Base-by-base conservation (phyloP, 345 rosid species). In the Adansonia digitata region DNA sequence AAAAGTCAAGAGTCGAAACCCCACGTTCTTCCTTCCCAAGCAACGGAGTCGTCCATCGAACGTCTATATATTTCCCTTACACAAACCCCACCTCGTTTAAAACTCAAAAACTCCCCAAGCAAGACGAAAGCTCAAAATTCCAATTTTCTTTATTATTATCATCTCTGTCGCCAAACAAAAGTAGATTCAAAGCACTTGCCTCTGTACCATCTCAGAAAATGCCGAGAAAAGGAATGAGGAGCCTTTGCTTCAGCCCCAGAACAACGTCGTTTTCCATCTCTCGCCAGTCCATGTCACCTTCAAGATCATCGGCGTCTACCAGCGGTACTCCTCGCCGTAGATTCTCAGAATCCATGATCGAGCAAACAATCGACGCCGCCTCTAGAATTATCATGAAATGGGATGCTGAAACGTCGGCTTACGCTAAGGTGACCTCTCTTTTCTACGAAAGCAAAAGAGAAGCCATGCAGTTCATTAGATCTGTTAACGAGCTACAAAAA, bases 401-500 rank as follows among this genome's bases (percentile, higher is more conserved):
- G 88, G 53, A 78, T 42, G 82, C 88, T 0, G 82, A 81, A 17
- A 67, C 88, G 18, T 79, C 86, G 0, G 56, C 76, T 34, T 81
- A 74, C 69, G 83, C 88, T 34, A 72, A 49, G 45, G 83, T 81
- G 14, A 85, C 86, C 8, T 80, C 85, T 31, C 84, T 90, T 60
- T 74, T 85, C 73, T 74, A 80, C 59, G 85, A 85, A 42, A 72
- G 74, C 73, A 86, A 80, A 26, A 56, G 45, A 10, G 92, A 88
- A 76, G 90, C 92, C 42, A 80, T 51, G 62, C 80, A 77, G 78
- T 90, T 84, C 75, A 53, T 90, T 39, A 78, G 64, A 61, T 82
- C 85, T 73, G 79, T 86, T 22, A 74, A 45, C 62, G 79, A 75
- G 18, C 78, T 90, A 9, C 95, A 85, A 13, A 66, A 78, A 7